A percentile compares a stretch with the other conserved stretches of the same genome.
phyloP scores from a whole-genome alignment of 331 rosid species.

The Stylosanthes scabra region DNA sequence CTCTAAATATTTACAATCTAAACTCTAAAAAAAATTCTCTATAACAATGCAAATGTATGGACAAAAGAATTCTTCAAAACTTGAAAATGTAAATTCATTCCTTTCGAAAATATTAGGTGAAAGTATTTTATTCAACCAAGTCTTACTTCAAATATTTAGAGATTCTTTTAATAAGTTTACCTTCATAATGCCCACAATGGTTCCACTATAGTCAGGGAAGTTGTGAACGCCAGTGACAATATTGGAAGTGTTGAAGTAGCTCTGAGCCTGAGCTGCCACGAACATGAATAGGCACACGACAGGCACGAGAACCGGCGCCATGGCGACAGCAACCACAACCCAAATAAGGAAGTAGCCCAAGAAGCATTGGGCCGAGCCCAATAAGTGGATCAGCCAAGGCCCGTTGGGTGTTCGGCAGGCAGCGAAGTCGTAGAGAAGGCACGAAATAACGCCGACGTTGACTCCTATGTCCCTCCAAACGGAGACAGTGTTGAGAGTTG shows the following conservation, averaged over 20 bases:
- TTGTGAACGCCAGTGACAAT: slow-evolving; percentile 83
- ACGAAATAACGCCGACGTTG: slow-evolving; percentile 73
- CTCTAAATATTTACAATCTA: too few species aligned
- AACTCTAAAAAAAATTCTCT: too few species aligned
- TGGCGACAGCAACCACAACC: slow-evolving; percentile 77
- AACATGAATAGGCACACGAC: slow-evolving; percentile 75
- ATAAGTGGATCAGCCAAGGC: slow-evolving; percentile 71
- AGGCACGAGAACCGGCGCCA: slow-evolving; percentile 60
- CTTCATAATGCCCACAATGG: slow-evolving; percentile 90
- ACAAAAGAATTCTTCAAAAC: too few species aligned
- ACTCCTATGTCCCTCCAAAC: slow-evolving; percentile 87
- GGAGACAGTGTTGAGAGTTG: slow-evolving; percentile 79
- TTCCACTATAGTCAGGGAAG: slow-evolving; percentile 67
- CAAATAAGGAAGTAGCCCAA: slow-evolving; percentile 75
- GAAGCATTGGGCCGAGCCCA: slow-evolving; percentile 73
- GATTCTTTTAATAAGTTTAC: too few species aligned
- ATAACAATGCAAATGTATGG: too few species aligned
- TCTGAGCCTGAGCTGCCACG: slow-evolving; percentile 71
- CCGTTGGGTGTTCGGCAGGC: slow-evolving; percentile 42
- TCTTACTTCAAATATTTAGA: too few species aligned
- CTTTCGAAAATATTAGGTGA: too few species aligned
- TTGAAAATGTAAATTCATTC: too few species aligned
- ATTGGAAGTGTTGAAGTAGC: slow-evolving; percentile 74
- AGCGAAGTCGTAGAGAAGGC: slow-evolving; percentile 65
- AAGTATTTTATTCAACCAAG: too few species aligned